These are phyloP conservation scores for Russula lepida DNA, from an alignment of 768 basidiomycete species.

Conservation along the genomic window DNA sequence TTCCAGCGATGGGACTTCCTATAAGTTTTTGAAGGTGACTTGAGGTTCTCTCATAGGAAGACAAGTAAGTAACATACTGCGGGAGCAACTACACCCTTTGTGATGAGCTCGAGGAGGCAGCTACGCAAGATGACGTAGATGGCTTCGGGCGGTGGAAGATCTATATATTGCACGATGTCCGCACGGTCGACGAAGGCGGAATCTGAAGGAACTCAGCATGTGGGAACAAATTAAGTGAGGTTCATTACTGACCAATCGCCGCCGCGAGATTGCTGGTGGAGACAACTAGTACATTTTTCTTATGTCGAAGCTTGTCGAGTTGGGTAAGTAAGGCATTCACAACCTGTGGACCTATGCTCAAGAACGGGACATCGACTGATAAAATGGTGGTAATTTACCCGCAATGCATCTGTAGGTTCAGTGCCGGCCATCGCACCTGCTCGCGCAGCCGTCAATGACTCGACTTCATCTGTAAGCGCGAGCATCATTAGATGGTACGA, in stretches of 20 bases:
- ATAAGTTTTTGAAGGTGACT: background rate
- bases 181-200: slow-evolving; percentile 94
- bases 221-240: background rate
- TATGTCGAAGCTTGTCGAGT: slow-evolving; percentile 88
- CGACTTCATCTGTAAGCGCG: slow-evolving; percentile 73
- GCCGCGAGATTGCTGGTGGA: slow-evolving; percentile 92
- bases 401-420: slow-evolving; percentile 89
- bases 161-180: slow-evolving; percentile 92
- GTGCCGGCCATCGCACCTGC: slow-evolving; percentile 92
- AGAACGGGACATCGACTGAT: background rate
- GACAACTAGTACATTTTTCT: slow-evolving; percentile 92
- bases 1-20: slow-evolving; percentile 57
- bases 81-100: slow-evolving; percentile 57
- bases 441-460: slow-evolving; percentile 89
- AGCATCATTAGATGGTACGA: background rate
- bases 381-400: slow-evolving; percentile 42
- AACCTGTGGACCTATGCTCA: slow-evolving; percentile 44
- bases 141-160: slow-evolving; percentile 83
- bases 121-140: slow-evolving; percentile 87
- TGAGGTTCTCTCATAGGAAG: background rate
- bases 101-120: slow-evolving; percentile 73
- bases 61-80: slow-evolving; percentile 38
- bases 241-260: slow-evolving; percentile 65
- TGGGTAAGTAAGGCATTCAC: slow-evolving; percentile 97
- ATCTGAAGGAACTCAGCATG: slow-evolving; percentile 40